These are phyloP conservation scores for Leishmania major DNA, from an alignment of 208 protist species.

Conservation along the genomic window DNA sequence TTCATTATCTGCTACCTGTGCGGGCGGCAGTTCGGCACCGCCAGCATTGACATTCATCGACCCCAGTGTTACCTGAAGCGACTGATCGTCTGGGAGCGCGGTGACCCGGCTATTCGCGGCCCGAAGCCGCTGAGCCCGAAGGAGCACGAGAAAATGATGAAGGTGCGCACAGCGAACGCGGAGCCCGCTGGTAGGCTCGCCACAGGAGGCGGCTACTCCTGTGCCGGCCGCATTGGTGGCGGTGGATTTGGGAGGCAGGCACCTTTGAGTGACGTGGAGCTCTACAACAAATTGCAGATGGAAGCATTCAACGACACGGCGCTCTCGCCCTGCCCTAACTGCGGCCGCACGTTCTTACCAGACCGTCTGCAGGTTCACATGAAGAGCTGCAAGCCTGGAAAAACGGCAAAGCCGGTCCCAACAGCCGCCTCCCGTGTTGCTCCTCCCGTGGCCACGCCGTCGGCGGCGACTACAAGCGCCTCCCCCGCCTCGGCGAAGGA, in stretches of 20 bases:
- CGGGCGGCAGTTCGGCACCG: slow-evolving; percentile 84
- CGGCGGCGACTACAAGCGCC: neutral
- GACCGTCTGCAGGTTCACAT: slow-evolving; percentile 90
- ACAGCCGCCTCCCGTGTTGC: slow-evolving; percentile 71
- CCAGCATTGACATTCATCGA: slow-evolving; percentile 90
- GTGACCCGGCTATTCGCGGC: slow-evolving; percentile 64
- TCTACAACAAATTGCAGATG: slow-evolving; percentile 83
- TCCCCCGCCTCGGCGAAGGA: slow-evolving; percentile 1
- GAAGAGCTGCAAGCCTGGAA: slow-evolving; percentile 81
- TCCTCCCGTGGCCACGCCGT: slow-evolving; percentile 30
- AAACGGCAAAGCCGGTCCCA: slow-evolving; percentile 41
- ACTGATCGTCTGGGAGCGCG: slow-evolving; percentile 90
- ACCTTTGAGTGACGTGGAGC: slow-evolving; percentile 41
- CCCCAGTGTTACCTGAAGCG: slow-evolving; percentile 93
- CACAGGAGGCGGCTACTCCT: neutral
- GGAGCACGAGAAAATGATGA: slow-evolving; percentile 63
- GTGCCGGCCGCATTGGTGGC: neutral
- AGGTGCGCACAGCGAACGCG: slow-evolving; percentile 20
- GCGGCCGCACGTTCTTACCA: slow-evolving; percentile 90
- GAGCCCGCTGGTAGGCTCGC: neutral
- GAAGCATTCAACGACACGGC: slow-evolving; percentile 72
- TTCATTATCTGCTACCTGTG: slow-evolving; percentile 92
- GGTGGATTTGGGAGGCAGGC: slow-evolving; percentile 21
- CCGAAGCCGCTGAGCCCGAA: slow-evolving; percentile 68
- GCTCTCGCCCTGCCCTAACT: slow-evolving; percentile 85